phyloP scores from a whole-genome alignment of 176 grass and related monocot genomes.

The Oryza longistaminata region DNA sequence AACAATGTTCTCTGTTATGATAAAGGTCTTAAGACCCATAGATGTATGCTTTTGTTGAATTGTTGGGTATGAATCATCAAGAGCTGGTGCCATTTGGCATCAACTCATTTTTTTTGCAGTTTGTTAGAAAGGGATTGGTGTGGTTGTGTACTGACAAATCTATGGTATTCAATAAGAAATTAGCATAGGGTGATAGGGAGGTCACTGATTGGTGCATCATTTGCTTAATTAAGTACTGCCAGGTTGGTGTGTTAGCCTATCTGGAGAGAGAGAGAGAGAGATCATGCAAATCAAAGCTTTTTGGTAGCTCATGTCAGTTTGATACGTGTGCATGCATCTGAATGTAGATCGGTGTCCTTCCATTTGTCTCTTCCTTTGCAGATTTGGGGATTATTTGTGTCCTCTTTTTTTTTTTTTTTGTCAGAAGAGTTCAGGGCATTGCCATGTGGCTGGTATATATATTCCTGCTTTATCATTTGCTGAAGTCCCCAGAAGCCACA shows the following conservation, averaged over 20 bases:
- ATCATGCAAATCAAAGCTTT: slow-evolving; percentile 14
- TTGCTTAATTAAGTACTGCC: background rate
- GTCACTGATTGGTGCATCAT: slow-evolving; percentile 32
- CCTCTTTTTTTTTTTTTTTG: background rate
- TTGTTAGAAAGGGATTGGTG: slow-evolving; percentile 19
- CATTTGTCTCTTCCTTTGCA: background rate
- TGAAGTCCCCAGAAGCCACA: background rate
- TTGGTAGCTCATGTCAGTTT: background rate
- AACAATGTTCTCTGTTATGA: slow-evolving; percentile 5
- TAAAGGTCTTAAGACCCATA: slow-evolving; percentile 9
- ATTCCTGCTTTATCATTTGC: background rate
- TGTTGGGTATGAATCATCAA: slow-evolving; percentile 16
- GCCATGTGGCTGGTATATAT: background rate
- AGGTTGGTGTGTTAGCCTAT: background rate
- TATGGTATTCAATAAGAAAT: background rate
- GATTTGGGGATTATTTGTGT: background rate
- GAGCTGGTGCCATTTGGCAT: slow-evolving; percentile 41
- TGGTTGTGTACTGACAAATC: slow-evolving; percentile 20
- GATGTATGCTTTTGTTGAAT: slow-evolving; percentile 13
- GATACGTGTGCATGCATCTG: slow-evolving; percentile 35
- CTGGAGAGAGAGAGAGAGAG: background rate
- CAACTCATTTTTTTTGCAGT: background rate
- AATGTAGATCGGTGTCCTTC: background rate
- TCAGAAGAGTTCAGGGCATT: background rate
- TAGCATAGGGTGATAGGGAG: slow-evolving; percentile 1